These are phyloP conservation scores for Ambrosia trifida DNA, from an alignment of 129 eudicot species.

Conservation along the genomic window DNA sequence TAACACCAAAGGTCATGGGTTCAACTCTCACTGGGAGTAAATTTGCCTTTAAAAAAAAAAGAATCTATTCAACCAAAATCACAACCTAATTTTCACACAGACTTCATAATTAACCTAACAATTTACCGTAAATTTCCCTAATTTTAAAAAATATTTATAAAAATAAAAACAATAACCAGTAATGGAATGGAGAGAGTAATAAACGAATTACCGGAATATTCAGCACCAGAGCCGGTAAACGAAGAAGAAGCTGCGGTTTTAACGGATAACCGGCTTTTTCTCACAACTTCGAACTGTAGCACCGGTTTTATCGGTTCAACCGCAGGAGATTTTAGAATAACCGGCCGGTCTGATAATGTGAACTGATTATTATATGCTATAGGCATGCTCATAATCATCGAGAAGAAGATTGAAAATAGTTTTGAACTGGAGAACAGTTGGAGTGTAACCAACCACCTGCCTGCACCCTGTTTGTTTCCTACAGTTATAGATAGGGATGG, in stretches of 20 bases:
- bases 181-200: slow-evolving; percentile 6
- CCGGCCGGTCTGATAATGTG: slow-evolving; percentile 22
- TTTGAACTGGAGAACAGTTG: no score
- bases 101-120: not conserved
- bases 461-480: no score
- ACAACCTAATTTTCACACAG: not conserved
- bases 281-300: slow-evolving; percentile 1
- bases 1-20: no score
- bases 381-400: slow-evolving; percentile 21
- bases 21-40: no score
- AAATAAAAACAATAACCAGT: not conserved
- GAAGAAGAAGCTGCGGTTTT: slow-evolving; percentile 50
- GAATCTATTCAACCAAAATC: not conserved
- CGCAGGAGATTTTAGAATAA: not conserved
- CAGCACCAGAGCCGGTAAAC: slow-evolving; percentile 48
- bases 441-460: no score
- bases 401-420: not conserved
- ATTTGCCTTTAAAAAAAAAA: no score
- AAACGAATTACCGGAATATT: slow-evolving; percentile 45
- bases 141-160: not conserved
- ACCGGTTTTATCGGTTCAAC: slow-evolving; percentile 18
- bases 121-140: not conserved
- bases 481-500: no score
- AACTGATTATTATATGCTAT: slow-evolving; percentile 26
- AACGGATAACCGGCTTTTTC: slow-evolving; percentile 17